Conservation (phyloP, 192 early-diverging fungal species). For the Diversispora epigaea region DNA sequence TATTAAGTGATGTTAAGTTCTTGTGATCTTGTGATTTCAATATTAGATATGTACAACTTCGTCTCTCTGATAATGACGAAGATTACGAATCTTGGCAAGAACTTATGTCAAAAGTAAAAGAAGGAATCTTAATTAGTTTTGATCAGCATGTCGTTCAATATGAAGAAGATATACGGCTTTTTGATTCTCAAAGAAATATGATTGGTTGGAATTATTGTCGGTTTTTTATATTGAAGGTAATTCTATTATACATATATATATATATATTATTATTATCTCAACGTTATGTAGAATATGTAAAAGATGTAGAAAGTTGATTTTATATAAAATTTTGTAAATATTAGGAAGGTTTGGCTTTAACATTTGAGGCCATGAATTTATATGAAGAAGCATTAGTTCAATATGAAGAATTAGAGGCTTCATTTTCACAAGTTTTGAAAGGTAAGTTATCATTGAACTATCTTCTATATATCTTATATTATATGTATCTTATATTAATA, state of each 20-base stretch:
- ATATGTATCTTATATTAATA: too few species aligned
- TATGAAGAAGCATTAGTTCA: slow-evolving; percentile 86
- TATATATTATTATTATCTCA: not conserved
- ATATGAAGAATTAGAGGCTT: slow-evolving; percentile 97
- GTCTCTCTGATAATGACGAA: slow-evolving; percentile 53
- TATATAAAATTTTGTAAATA: not conserved
- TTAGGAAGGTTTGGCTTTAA: slow-evolving; percentile 77
- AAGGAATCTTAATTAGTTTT: slow-evolving; percentile 69
- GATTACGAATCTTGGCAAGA: slow-evolving; percentile 69
- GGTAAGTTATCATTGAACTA: slow-evolving; percentile 46
- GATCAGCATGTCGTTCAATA: slow-evolving; percentile 76
- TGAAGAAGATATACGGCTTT: slow-evolving; percentile 83
- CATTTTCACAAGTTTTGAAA: slow-evolving; percentile 86
- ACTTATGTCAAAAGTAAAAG: slow-evolving; percentile 71
- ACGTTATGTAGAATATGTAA: not conserved
- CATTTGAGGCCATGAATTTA: slow-evolving; percentile 86
- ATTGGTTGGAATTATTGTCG: slow-evolving; percentile 99
- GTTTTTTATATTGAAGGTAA: slow-evolving; percentile 91
- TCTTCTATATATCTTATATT: slow-evolving; percentile 4
- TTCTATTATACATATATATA: too few species aligned
- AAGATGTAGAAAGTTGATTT: not conserved
- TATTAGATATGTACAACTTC: slow-evolving; percentile 49
- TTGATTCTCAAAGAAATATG: slow-evolving; percentile 90
- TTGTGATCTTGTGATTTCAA: not conserved
- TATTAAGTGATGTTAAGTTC: not conserved